These are phyloP conservation scores for Scalesia atractyloides DNA, from an alignment of 129 eudicot genomes.

Conservation along the genomic window DNA sequence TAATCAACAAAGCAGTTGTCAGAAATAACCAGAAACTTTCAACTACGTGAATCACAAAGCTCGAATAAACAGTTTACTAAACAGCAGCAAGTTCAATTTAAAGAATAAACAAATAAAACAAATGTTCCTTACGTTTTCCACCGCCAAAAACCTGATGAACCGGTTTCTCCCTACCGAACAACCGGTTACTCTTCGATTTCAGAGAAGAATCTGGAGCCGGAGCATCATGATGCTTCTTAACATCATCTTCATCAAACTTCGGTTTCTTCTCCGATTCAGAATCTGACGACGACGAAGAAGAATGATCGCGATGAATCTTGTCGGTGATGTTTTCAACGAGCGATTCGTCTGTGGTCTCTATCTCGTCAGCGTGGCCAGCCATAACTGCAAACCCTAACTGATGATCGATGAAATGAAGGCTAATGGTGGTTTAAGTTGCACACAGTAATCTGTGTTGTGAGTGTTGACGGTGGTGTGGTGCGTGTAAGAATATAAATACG, in stretches of 20 bases:
- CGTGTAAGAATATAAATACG: constrained; percentile 9
- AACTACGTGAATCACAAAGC: not conserved
- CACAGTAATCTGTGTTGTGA: not conserved
- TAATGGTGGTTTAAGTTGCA: not conserved
- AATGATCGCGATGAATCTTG: constrained; percentile 43
- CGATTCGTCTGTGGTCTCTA: constrained; percentile 45
- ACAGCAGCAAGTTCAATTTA: not conserved
- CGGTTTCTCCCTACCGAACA: constrained; percentile 71
- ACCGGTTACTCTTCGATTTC: constrained; percentile 42
- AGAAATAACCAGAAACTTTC: not conserved
- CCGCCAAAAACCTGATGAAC: constrained; percentile 84
- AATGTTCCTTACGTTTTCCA: constrained; percentile 57
- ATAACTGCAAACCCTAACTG: constrained; percentile 36
- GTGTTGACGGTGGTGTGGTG: not conserved
- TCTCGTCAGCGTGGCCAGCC: constrained; percentile 71
- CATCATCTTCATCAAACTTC: constrained; percentile 21
- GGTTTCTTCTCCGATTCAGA: constrained; percentile 46
- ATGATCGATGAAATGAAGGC: constrained; percentile 2
- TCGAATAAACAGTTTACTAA: not conserved
- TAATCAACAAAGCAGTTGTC: not conserved
- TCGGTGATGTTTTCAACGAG: constrained; percentile 55
- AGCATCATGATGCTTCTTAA: constrained; percentile 26
- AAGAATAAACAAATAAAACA: not conserved
- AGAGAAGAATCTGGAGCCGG: not conserved
- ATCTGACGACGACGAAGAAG: constrained; percentile 29